Conservation (phyloP, 2,329 filamentous ascomycete species). For the Fusarium pininemorale region DNA sequence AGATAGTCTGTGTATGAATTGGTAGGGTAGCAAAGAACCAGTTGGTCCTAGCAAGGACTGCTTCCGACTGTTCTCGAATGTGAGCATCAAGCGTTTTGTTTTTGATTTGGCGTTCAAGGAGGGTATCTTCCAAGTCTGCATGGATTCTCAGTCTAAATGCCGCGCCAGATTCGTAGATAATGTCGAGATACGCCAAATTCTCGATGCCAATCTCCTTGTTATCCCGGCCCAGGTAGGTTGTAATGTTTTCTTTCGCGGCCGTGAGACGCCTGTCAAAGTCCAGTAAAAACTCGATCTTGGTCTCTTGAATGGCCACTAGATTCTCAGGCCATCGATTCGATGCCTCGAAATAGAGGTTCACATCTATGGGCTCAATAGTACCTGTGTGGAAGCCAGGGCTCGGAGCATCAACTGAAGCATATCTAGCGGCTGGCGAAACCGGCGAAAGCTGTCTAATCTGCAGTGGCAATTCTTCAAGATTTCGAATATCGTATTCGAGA, state of each 20-base stretch:
- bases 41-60: slow-evolving; percentile 75
- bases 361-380: slow-evolving; percentile 70
- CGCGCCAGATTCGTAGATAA: slow-evolving; percentile 75
- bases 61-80: slow-evolving; percentile 73
- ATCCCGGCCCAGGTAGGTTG: slow-evolving; percentile 81
- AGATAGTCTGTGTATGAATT: slow-evolving; percentile 82
- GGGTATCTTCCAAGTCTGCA: slow-evolving; percentile 83
- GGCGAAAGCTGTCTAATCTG: slow-evolving; percentile 82
- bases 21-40: slow-evolving; percentile 77
- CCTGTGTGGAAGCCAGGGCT: slow-evolving; percentile 55
- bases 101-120: slow-evolving; percentile 81
- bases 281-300: slow-evolving; percentile 90
- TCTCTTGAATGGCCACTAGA: slow-evolving; percentile 87
- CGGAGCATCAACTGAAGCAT: slow-evolving; percentile 66
- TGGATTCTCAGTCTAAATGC: slow-evolving; percentile 88
- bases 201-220: slow-evolving; percentile 73
- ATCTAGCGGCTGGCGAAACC: slow-evolving; percentile 77
- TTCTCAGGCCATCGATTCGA: slow-evolving; percentile 96
- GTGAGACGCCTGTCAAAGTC: slow-evolving; percentile 77
- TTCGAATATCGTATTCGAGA: slow-evolving; percentile 80
- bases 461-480: slow-evolving; percentile 85
- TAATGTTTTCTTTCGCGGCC: slow-evolving; percentile 66
- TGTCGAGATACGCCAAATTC: slow-evolving; percentile 85
- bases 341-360: slow-evolving; percentile 90
- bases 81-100: slow-evolving; percentile 74